Evolutionary conservation across 768 basidiomycete genomes (phyloP), one percentile per base, ranked within the genome.

Genomic region (Lactarius vividus): DNA sequence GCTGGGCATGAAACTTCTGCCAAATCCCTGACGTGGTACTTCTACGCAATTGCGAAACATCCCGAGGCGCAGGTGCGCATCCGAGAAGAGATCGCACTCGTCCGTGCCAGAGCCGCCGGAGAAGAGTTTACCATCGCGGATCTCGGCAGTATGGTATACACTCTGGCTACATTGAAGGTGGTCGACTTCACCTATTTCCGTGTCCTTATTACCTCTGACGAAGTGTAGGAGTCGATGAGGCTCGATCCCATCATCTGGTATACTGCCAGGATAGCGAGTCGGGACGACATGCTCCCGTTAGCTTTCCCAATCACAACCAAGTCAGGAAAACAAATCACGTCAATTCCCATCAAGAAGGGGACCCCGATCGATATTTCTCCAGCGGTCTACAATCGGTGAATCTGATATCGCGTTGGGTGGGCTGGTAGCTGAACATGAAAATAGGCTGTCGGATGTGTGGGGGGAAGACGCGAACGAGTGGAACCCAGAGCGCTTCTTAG

Each of bases 71-170:
- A 59, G 35, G n/a, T 35, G 44, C 33, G 44, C 23, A 64, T 72
- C 35, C 71, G 69, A 29, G 46, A 40, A 49, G 71, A 72, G 46
- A 53, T 64, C 4, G 29, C 29, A 7, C 49, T 57, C 20, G n/a
- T 42, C 6, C 63, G 63, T 7, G 63, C 55, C 7, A n/a, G 39
- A 33, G 64, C 69, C n/a, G 10, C 8, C 9, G 16, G 42, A 20
- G 23, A 39, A 2, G 63, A 59, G 16, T 54, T 42, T 15, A n/a
- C 20, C 4, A 35, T 64, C 15, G 23, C 46, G 6, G 65, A 54
- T n/a, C 56, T 60, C 11, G 52, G 16, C 52, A 31, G 23, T 57
- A 65, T 57, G 65, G 49, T 0, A 31, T 40, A 29, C 39, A 62
- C 28, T 8, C 39, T 20, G 6, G 61, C 61, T 59, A 57, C 29